Conservation (phyloP, 2,329 filamentous ascomycete genomes). For the Hirsutella thompsonii region DNA sequence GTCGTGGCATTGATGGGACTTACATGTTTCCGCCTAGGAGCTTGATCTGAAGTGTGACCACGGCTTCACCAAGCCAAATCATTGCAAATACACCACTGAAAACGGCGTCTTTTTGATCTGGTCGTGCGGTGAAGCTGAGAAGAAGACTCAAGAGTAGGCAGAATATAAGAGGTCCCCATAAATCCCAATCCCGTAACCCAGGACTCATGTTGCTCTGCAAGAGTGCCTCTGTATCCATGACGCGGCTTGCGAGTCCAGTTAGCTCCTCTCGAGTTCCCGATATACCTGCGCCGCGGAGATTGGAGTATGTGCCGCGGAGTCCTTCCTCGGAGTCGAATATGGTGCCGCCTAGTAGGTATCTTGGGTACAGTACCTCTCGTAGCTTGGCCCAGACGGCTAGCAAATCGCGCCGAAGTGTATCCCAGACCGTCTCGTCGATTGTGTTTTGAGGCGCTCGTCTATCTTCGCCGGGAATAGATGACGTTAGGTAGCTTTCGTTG, state of each 20-base stretch:
- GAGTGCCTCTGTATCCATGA: constrained; percentile 50
- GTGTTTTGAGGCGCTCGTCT: constrained; percentile 81
- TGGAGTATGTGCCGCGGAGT: constrained; percentile 48
- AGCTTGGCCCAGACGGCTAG: constrained; percentile 96
- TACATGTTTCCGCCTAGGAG: constrained; percentile 94
- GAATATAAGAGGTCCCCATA: constrained; percentile 95
- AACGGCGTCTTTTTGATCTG: constrained; percentile 72
- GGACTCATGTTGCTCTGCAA: constrained; percentile 69
- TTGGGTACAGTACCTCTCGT: constrained; percentile 91
- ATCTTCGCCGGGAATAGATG: constrained; percentile 84
- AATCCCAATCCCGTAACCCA: constrained; percentile 88
- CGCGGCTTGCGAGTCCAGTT: constrained; percentile 45
- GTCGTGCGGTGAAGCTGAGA: constrained; percentile 67
- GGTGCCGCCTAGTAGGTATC: constrained; percentile 69
- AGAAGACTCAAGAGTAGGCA: constrained; percentile 80
- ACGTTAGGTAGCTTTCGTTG: constrained; percentile 75
- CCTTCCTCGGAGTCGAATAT: constrained; percentile 45
- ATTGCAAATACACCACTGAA: constrained; percentile 96
- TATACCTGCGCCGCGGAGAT: constrained; percentile 44
- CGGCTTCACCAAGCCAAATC: constrained; percentile 92
- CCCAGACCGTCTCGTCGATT: constrained; percentile 95
- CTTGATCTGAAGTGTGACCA: constrained; percentile 97
- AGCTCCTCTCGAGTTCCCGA: constrained; percentile 49
- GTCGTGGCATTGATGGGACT: constrained; percentile 22
- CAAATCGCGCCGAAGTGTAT: constrained; percentile 85